Percentiles rank a stretch among this genome's conserved stretches.
phyloP scores from a whole-genome alignment of 768 basidiomycete genomes.

The Boletus patriciae region DNA sequence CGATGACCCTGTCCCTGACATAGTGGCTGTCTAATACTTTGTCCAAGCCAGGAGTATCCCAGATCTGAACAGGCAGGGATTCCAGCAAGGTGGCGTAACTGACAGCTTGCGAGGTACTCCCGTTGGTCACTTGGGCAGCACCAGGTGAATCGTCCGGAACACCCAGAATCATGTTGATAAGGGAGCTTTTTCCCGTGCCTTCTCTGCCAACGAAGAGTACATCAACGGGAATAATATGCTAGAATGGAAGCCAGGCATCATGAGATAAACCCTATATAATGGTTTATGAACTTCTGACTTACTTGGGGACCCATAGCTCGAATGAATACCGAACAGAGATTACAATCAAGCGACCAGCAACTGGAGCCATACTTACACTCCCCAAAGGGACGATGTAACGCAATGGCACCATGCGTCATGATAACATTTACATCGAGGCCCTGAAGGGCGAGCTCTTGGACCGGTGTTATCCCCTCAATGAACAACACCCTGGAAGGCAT shows the following conservation, averaged over 20 bases:
- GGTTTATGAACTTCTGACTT: background rate
- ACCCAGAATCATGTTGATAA: background rate
- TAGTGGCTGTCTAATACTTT: background rate
- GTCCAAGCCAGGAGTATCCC: slow-evolving; percentile 1
- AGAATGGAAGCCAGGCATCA: too few species aligned
- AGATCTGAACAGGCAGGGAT: background rate
- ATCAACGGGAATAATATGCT: background rate
- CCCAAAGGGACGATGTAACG: background rate
- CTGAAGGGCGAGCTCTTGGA: background rate
- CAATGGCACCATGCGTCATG: background rate
- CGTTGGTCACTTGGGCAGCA: background rate
- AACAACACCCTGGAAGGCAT: background rate
- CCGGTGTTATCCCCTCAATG: background rate
- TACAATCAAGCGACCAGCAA: background rate
- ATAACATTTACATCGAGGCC: background rate
- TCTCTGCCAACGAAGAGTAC: background rate
- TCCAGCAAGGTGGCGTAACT: background rate
- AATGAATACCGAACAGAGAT: background rate
- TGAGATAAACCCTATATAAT: background rate
- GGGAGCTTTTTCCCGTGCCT: background rate
- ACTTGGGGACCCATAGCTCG: background rate
- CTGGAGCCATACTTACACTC: background rate
- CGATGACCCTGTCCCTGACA: background rate
- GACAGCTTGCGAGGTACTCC: background rate
- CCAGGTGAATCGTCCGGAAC: background rate